Base-by-base conservation (phyloP, 2,329 filamentous ascomycete species). In the Diaporthe vexans region DNA sequence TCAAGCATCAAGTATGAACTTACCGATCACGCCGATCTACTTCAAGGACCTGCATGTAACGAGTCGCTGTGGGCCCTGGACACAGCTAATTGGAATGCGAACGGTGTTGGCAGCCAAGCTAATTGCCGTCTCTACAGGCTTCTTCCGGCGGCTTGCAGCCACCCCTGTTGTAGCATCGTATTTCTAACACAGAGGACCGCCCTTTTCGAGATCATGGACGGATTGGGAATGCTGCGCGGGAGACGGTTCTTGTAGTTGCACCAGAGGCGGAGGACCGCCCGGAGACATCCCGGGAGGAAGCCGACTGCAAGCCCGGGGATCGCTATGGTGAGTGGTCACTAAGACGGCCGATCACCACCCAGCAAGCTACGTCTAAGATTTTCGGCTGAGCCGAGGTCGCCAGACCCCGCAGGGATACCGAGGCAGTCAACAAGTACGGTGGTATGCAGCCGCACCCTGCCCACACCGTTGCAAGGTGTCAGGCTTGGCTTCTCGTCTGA, bases 401-500 rank as follows among this genome's bases (percentile, higher is more conserved):
- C 19, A 40, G 29, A 52, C 43, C 61, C 61, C 29, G 46, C 46
- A 67, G 33, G 33, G 61, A 24, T 17, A 17, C 26, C 19, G 19
- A n/a, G 43, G 61, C 10, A n/a, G 9, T n/a, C 40, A 21, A 24
- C 8, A 40, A 37, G 35, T 13, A 37, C 11, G 19, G 17, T 37
- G 11, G 35, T 37, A 13, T 37, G 11, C 33, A 21, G 40, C 33
- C 26, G 26, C 13, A 37, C 19, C 46, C 51, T 1, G 43, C 17
- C 43, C 21, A 52, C 11, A 52, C 46, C 46, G 63, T 67, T 67
- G 63, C 46, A n/a, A 67, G 63, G 63, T 35, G 21, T 67, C 29
- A 35, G 6, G n/a, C 63, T 67, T 67, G 46, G 46, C 63, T 37
- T n/a, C 29, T 52, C 63, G 63, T 67, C 63, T 9, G 33, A 67